Evolutionary conservation across 2,329 filamentous ascomycete genomes (phyloP), one percentile per base, ranked within the genome.

Genomic region (Pseudogymnoascus sp.): DNA sequence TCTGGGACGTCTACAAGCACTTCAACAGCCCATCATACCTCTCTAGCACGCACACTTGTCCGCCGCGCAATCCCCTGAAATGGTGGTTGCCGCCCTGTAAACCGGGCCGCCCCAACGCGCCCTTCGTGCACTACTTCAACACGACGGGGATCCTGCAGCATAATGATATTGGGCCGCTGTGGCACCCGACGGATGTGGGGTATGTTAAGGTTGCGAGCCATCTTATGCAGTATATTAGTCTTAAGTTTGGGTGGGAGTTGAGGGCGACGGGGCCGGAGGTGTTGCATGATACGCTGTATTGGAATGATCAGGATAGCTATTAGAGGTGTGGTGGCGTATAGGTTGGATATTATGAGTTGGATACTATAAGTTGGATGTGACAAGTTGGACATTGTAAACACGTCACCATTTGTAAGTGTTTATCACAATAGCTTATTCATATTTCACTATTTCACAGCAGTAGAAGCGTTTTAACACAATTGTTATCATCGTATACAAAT

Each of bases 141-240:
- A 85, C 81, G 0, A 82, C 78, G 8, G 83, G 83, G 0, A 82
- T 86, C 51, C 70, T 87, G 67, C 81, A 86, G 67, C 82, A 86
- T 68, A 86, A 86, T 66, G 83, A 86, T 69, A 83, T 85, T 65
- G 79, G 77, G 1, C 83, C 83, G 5, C 77, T 79, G 67, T 85
- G 77, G 67, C 84, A 87, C 69, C 83, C 82, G 0, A 86, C 83
- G 0, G 84, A 87, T 69, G 79, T 85, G 6, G 83, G 84, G 0
- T 81, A 85, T 62, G 76, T 86, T 69, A 86, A 87, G 71, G 72
- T 86, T 6, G 83, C 83, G 2, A 85, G 81, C 68, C 82, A 86
- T 67, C 68, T 86, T 60, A 79, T 81, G 66, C 81, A 84, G 72
- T 87, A 80, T 71, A 81, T 85, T 51, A 80, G 79, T 64, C 67